Evolutionary conservation across 345 rosid species (phyloP), one percentile per base, ranked within the genome.

Genomic region (Jatropha curcas): DNA sequence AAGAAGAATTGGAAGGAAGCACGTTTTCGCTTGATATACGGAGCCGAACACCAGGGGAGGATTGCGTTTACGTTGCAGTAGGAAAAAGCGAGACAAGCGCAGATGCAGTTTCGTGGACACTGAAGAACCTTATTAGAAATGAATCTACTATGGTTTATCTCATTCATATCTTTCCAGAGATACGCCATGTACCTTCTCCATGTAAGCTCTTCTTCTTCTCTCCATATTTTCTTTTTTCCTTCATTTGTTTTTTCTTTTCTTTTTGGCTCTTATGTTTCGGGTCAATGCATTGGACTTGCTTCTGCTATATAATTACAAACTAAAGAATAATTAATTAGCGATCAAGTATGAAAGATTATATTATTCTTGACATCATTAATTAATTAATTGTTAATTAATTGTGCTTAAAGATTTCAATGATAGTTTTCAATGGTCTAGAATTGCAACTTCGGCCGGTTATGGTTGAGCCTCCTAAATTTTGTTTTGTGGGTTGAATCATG

Each of bases 91-190:
- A 86, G 67, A 84, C 96, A 0, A 91, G 98, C 84, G 79, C 84
- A 86, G 96, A 86, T 30, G 96, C 98, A 7, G 85, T 92, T 77
- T 79, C 83, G 10, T 94, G 98, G 98, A 76, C 93, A 37, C 67
- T 90, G 52, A 78, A 73, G 72, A 83, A 88, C 66, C 74, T 71
- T n/a, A 76, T 82, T 1, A 60, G 77, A 58, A 46, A 76, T 20
- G 72, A 61, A 41, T 72, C 84, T 22, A 76, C 88, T 50, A 43
- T 71, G 59, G 68, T 88, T 51, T 84, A 76, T 73, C 96, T 88
- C 75, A 69, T 90, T 48, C 92, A 87, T 64, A 79, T 88, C 78
- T 88, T 79, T 84, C 93, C 93, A n/a, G 83, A 83, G 82, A 74
- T 78, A 28, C 92, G 78, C 57, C 76, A 61, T 68, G 79, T 90